Conservation (phyloP, 2,329 filamentous ascomycete genomes). For the Cephalotrichum gorgonifer region DNA sequence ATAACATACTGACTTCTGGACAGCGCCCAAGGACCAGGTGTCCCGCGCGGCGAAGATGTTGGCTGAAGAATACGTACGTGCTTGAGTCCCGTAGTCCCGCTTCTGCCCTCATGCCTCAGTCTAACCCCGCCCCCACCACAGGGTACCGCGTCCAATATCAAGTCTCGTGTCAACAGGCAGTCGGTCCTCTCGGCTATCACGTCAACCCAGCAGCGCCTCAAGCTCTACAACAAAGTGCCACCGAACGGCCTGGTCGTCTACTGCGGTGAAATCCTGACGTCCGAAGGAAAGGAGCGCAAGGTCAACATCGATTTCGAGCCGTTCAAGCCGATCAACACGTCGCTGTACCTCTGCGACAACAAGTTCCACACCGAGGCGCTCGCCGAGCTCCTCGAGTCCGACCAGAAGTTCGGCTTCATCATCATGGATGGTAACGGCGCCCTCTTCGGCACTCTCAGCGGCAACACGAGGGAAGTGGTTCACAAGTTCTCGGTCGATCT, state of each 20-base stretch:
- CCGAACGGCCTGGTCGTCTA: constrained; percentile 97
- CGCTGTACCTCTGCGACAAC: constrained; percentile 98
- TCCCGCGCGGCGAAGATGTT: constrained; percentile 98
- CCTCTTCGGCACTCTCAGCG: constrained; percentile 90
- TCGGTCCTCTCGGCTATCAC: constrained; percentile 97
- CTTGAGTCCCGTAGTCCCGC: neutral
- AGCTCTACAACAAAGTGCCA: constrained; percentile 98
- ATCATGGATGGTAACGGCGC: constrained; percentile 99
- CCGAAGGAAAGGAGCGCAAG: constrained; percentile 97
- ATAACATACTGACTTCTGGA: neutral
- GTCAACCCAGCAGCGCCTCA: constrained; percentile 96
- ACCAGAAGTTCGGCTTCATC: constrained; percentile 99
- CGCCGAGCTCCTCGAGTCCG: constrained; percentile 92
- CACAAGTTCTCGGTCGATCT: constrained; percentile 99
- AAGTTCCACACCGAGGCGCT: constrained; percentile 98
- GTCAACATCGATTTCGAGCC: constrained; percentile 99
- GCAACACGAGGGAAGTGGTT: constrained; percentile 91
- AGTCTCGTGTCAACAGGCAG: constrained; percentile 96
- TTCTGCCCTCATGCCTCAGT: neutral
- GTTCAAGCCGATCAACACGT: constrained; percentile 99
- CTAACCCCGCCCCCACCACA: constrained; percentile 21
- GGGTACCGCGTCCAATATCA: constrained; percentile 99
- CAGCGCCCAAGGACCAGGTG: constrained; percentile 95
- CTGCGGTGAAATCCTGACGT: constrained; percentile 99
- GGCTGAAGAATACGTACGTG: constrained; percentile 95